Evolutionary conservation across 306 rosid species (phyloP).

Genomic region (Phaseolus lunatus): DNA sequence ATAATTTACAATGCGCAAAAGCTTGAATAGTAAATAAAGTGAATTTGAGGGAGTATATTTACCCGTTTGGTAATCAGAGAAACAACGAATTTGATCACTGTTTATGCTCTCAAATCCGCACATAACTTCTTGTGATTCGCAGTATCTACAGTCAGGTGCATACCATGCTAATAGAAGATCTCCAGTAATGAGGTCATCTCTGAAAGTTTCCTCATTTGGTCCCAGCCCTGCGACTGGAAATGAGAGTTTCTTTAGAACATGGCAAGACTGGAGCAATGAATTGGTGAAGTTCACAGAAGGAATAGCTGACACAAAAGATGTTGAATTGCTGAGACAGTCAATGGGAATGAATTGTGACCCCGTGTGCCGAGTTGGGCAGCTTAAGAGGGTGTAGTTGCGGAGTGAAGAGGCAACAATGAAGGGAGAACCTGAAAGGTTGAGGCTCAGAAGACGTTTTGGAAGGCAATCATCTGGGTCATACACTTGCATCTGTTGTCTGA

Average conservation of each 20-base stretch:
- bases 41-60: not conserved
- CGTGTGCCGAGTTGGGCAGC: constrained; percentile 58
- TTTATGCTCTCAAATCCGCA: constrained; percentile 61
- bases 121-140: constrained; percentile 55
- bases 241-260: constrained; percentile 42
- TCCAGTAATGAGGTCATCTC: constrained; percentile 29
- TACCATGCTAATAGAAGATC: constrained; percentile 66
- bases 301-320: constrained; percentile 62
- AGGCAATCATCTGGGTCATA: constrained; percentile 69
- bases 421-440: constrained; percentile 67
- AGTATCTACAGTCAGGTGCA: constrained; percentile 60
- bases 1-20: too few relatives aligned
- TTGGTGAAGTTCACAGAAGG: constrained; percentile 52
- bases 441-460: constrained; percentile 58
- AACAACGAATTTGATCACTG: constrained; percentile 55
- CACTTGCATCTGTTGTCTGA: constrained; percentile 56
- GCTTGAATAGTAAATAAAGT: too few relatives aligned
- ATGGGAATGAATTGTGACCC: constrained; percentile 53
- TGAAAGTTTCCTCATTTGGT: constrained; percentile 31
- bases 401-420: constrained; percentile 43
- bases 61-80: constrained; percentile 55
- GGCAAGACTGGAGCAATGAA: constrained; percentile 55
- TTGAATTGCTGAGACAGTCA: constrained; percentile 69
- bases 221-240: constrained; percentile 50
- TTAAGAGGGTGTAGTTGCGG: constrained; percentile 60